Evolutionary conservation across 306 rosid species (phyloP).

Genomic region (Sechiopsis laciniata): DNA sequence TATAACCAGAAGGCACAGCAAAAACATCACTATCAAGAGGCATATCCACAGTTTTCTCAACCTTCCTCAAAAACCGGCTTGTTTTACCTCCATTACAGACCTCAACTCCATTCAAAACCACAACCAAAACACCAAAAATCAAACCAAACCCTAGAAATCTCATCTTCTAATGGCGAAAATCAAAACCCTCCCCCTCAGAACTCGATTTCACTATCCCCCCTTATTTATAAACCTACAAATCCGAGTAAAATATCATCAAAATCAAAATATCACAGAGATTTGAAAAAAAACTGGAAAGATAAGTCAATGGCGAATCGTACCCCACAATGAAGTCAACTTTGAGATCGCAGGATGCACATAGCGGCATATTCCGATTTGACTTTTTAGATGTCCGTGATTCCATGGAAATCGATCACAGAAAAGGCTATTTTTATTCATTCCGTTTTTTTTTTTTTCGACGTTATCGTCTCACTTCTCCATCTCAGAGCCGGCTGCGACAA

Average conservation of each 20-base stretch:
- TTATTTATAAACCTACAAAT: neutral
- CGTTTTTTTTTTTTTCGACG: neutral
- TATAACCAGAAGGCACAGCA: constrained; percentile 49
- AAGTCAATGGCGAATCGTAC: constrained; percentile 1
- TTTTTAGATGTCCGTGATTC: neutral
- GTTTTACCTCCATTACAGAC: constrained; percentile 39
- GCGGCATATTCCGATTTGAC: constrained; percentile 17
- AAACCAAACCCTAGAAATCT: constrained; percentile 15
- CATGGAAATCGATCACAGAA: neutral
- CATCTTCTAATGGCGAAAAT: neutral
- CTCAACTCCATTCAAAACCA: constrained; percentile 26
- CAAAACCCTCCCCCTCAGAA: neutral
- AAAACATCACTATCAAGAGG: constrained; percentile 62
- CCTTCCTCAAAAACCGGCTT: constrained; percentile 43
- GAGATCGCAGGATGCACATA: neutral
- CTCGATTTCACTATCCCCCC: neutral
- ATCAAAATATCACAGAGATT: neutral
- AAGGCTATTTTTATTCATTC: neutral
- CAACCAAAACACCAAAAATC: constrained; percentile 26
- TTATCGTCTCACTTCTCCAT: neutral
- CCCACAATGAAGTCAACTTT: neutral
- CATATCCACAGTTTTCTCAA: constrained; percentile 48
- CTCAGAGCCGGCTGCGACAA: neutral
- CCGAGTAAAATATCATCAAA: neutral
- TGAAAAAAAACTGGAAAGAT: neutral